Evolutionary conservation across 2,329 filamentous ascomycete genomes (phyloP).

Genomic region (Cladosporium sp.): DNA sequence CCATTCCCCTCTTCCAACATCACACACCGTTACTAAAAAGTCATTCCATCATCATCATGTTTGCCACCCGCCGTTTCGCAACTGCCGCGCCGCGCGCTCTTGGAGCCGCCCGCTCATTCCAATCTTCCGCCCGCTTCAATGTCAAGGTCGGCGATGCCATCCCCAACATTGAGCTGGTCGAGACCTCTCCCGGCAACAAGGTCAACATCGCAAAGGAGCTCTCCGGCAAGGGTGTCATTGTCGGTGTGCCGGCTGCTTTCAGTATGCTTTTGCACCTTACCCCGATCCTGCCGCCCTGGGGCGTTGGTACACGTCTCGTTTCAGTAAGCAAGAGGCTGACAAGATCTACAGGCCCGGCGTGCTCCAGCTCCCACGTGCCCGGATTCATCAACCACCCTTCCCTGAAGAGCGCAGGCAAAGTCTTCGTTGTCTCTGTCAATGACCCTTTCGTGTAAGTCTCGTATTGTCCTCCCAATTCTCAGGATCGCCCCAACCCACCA

Average conservation of each 20-base stretch:
- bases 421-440: conserved; percentile 90
- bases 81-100: conserved; percentile 12
- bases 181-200: conserved; percentile 87
- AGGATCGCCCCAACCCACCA: neutral
- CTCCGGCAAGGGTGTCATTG: conserved; percentile 68
- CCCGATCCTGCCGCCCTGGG: neutral
- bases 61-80: conserved; percentile 26
- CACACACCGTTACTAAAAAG: neutral
- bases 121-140: conserved; percentile 56
- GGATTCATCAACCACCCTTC: conserved; percentile 78
- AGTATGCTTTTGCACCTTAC: conserved; percentile 28
- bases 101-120: conserved; percentile 48
- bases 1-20: neutral
- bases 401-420: conserved; percentile 73
- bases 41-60: conserved; percentile 20
- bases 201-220: conserved; percentile 81
- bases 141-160: conserved; percentile 78
- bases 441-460: conserved; percentile 72
- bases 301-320: no score
- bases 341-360: conserved; percentile 48
- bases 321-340: no score
- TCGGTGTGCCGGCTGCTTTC: conserved; percentile 67
- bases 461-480: conserved; percentile 39
- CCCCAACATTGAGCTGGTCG: conserved; percentile 71
- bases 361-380: conserved; percentile 71